Base-by-base conservation (phyloP, 257 asterid species). In the Solanum microdontum region DNA sequence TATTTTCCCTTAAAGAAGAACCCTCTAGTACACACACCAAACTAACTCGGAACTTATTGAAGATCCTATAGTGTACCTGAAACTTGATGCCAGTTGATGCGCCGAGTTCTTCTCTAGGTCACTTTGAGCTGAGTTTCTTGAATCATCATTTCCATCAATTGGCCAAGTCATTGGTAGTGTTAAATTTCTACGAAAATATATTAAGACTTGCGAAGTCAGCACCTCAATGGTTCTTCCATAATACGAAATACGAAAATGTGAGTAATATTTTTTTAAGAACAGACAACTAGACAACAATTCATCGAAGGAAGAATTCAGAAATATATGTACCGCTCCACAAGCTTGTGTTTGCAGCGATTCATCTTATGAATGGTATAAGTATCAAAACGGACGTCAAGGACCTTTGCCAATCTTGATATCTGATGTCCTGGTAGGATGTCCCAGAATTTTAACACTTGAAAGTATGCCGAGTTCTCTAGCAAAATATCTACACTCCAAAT, bases 401-500 rank as follows among this genome's bases (percentile, higher is more conserved):
- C 64, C 30, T 32, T 43, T 3, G 84, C 91, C 32, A 92, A n/a
- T 12, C 76, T 75, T 17, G 84, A 83, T 11, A 93, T 86, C 90
- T 91, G 66, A 2, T 83, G 82, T 34, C 2, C 23, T 34, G 89
- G 91, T 79, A 91, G 19, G 21, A 94, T 40, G 82, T 91, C 92
- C 93, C 90, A 90, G 39, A 93, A 84, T 84, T 88, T 92, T 28
- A 93, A 66, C 3, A 90, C 94, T 88, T 94, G 96, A 23, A 80
- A 76, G 6, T 90, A 89, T 11, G 4, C 55, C 14, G 28, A 79
- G 19, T 85, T 69, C 62, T 90, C 90, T 17, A 91, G 87, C 14
- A 90, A 34, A 87, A 93, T 90, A 13, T 92, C 94, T 2, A 90
- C 40, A 0, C 91, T 90, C 98, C 96, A 93, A 39, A 92, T 79